Base-by-base conservation (phyloP, 768 basidiomycete genomes). In the Leucogyrophana mollusca region DNA sequence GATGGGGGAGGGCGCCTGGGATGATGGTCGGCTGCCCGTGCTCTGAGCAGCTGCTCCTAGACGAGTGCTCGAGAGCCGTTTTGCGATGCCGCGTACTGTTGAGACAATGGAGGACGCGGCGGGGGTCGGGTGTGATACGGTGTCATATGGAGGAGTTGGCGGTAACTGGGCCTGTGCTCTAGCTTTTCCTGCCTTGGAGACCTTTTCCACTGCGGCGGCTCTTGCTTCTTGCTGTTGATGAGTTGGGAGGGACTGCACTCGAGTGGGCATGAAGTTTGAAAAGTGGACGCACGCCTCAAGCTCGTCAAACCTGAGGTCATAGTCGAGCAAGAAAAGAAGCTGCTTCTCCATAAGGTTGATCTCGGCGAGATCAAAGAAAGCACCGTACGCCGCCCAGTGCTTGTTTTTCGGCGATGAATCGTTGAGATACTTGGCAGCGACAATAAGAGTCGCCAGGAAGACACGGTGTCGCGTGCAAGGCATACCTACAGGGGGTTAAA, bases 261-360 rank as follows among this genome's bases (percentile, higher is more conserved):
- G 56, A 51, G 49, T 41, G 14, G 56, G 49, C 72, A 89, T 74
- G 67, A 89, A 85, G 3, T 88, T 84, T 9, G 74, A 78, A 69
- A 96, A 94, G 9, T 75, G 72, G 22, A 60, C 60, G 56, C 86
- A 78, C 8, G 87, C 85, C 57, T 96, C 93, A 21, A 71, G 68
- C 69, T 99, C 95, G 55, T 82, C 78, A 64, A 97, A 91, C 39
- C 90, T 83, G 46, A 99, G 82, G 65, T 97, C 86, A 64, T 89
- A 94, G 70, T 95, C 90, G 56, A 99, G 83, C 48, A 98, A 74
- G 65, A 79, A 87, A 44, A 99, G 82, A 22, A 99, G 80, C 69
- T 99, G 93, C 70, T 85, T 89, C 72, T 99, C 95, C 95, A 98
- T 98, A 51, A 94, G 76, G 67, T 94, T 96, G 66, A 97, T 83